phyloP scores from a whole-genome alignment of 306 rosid species.

The Mucuna pruriens region DNA sequence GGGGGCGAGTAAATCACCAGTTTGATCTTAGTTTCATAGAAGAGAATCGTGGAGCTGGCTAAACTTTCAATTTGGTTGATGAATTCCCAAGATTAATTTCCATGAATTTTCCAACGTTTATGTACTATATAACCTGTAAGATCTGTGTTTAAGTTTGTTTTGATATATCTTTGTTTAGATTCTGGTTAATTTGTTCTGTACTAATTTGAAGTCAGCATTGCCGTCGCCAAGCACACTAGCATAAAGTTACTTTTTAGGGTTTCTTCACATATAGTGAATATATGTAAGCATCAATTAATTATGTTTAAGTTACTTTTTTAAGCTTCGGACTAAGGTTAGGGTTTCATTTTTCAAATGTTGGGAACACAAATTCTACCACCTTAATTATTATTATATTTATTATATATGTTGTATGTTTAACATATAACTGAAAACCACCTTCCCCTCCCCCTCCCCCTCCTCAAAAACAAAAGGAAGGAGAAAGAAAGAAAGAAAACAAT shows the following conservation, averaged over 20 bases:
- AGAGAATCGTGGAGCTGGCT: not conserved
- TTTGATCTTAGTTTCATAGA: conserved; percentile 15
- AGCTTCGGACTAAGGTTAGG: not conserved
- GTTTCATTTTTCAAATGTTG: not conserved
- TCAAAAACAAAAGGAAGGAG: not conserved
- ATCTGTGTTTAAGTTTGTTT: not conserved
- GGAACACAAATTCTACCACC: conserved; percentile 20
- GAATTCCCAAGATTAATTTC: not conserved
- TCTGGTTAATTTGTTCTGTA: not conserved
- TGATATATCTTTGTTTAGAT: not conserved
- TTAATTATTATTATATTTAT: not conserved
- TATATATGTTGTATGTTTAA: not conserved
- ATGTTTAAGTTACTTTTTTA: conserved; percentile 1
- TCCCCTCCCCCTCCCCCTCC: not conserved
- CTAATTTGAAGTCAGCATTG: conserved; percentile 23
- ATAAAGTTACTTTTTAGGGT: conserved; percentile 36
- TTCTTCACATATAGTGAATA: conserved; percentile 10
- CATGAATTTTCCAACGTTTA: not conserved
- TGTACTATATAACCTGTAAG: not conserved
- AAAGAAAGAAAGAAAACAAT: not conserved
- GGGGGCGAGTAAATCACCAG: not conserved
- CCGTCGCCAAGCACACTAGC: conserved; percentile 19
- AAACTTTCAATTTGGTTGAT: not conserved
- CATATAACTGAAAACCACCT: conserved; percentile 18
- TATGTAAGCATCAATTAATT: not conserved